Conservation (phyloP, 73 alveolate genomes). For the Paramecium sexaurelia region DNA sequence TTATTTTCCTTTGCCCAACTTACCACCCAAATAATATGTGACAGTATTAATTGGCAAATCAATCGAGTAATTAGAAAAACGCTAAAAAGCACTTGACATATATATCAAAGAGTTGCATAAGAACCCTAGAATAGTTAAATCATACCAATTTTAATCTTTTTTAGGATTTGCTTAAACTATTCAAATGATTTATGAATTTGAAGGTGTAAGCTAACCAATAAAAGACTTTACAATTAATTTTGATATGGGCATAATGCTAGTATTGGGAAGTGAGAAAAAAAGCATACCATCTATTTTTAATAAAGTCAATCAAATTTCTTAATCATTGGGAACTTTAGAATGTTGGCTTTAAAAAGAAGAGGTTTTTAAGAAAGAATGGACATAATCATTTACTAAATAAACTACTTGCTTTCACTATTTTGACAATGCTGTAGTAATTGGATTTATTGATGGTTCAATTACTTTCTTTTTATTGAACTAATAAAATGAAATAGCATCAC, state of each 20-base stretch:
- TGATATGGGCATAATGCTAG: constrained; percentile 1
- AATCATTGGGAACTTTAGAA: not conserved
- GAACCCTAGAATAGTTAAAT: not conserved
- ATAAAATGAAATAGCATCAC: not conserved
- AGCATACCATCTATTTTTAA: not conserved
- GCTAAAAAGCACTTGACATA: not conserved
- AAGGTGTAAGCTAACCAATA: not conserved
- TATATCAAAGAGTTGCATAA: not conserved
- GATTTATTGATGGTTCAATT: not conserved
- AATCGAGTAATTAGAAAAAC: not conserved
- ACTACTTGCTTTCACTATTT: not conserved
- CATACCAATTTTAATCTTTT: not conserved
- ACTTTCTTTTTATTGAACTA: not conserved
- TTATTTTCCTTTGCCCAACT: not conserved
- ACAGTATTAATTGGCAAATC: constrained; percentile 8
- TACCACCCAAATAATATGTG: constrained; percentile 33
- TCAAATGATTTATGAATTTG: constrained; percentile 20
- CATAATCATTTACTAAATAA: not conserved
- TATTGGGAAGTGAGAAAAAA: not conserved
- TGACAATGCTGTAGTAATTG: not conserved
- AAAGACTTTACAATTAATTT: not conserved
- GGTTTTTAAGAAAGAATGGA: not conserved
- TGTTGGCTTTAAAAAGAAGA: not conserved
- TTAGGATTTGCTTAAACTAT: not conserved
- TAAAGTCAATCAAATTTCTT: not conserved